Percentiles rank a stretch among this genome's conserved stretches.
phyloP scores from a whole-genome alignment of 768 basidiomycete species.

The Scleroderma citrinum region DNA sequence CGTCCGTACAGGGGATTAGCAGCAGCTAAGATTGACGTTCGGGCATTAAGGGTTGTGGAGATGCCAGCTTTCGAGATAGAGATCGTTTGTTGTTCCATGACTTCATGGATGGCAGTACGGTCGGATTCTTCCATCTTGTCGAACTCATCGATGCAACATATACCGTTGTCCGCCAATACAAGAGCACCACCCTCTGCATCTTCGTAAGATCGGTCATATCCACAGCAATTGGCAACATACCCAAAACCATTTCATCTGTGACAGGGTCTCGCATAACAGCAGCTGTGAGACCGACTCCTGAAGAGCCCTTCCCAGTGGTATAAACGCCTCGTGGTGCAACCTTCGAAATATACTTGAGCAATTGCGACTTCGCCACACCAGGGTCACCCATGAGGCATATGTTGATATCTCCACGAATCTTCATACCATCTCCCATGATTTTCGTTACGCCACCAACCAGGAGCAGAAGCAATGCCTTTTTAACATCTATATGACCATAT shows the following conservation, averaged over 20 bases:
- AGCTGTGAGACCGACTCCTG: conserved; percentile 96
- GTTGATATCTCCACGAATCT: conserved; percentile 96
- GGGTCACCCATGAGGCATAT: conserved; percentile 99
- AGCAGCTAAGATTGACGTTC: conserved; percentile 95
- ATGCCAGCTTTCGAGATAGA: conserved; percentile 99
- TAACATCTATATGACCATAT: conserved; percentile 95
- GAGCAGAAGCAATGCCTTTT: conserved; percentile 88
- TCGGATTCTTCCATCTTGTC: conserved; percentile 99
- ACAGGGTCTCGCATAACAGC: conserved; percentile 99
- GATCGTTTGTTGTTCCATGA: conserved; percentile 99
- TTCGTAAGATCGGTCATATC: conserved; percentile 6
- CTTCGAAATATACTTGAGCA: conserved; percentile 97
- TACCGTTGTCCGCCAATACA: conserved; percentile 97
- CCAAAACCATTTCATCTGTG: conserved; percentile 98
- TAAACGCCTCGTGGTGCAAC: conserved; percentile 97
- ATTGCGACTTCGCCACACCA: conserved; percentile 96
- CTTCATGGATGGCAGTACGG: conserved; percentile 97
- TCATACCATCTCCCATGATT: conserved; percentile 94
- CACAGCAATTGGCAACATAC: conserved; percentile 42
- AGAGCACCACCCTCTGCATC: conserved; percentile 94
- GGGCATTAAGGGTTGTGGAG: conserved; percentile 95
- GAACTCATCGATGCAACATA: conserved; percentile 99
- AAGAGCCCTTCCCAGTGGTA: conserved; percentile 97
- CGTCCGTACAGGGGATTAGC: conserved; percentile 98
- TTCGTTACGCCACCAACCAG: conserved; percentile 97